Percentiles rank a stretch among this genome's conserved stretches.
Conservation (phyloP, 257 asterid species). For the Pogostemon cablin region DNA sequence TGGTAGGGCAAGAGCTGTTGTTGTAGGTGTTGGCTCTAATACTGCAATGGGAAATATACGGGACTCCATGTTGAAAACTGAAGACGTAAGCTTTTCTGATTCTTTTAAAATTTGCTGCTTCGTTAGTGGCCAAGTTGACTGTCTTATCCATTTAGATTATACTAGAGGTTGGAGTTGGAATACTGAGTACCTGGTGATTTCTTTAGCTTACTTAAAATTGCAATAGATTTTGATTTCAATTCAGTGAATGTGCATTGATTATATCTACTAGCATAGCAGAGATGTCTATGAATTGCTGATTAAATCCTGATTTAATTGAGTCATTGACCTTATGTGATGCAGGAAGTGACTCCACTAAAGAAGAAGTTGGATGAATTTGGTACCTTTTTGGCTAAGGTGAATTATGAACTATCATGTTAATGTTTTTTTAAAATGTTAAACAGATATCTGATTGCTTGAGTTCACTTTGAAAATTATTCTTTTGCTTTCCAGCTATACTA, state of each 20-base stretch:
- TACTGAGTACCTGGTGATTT: conserved; percentile 5
- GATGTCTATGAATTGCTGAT: conserved; percentile 28
- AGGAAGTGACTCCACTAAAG: conserved; percentile 97
- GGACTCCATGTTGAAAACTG: conserved; percentile 93
- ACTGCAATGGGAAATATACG: conserved; percentile 99
- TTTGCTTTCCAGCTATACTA: conserved; percentile 22
- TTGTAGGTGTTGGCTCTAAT: conserved; percentile 92
- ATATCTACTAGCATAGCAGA: conserved; percentile 22
- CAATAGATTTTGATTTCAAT: conserved; percentile 1
- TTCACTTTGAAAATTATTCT: conserved; percentile 28
- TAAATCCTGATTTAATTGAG: conserved; percentile 5
- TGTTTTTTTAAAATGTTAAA: conserved; percentile 25
- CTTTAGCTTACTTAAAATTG: conserved; percentile 19
- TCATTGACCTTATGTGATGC: conserved; percentile 43
- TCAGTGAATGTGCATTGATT: conserved; percentile 25
- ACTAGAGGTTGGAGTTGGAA: conserved; percentile 14
- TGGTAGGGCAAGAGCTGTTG: conserved; percentile 97
- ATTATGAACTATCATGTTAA: conserved; percentile 24
- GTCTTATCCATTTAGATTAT: conserved; percentile 6
- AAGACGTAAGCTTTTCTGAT: conserved; percentile 68
- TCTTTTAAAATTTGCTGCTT: conserved; percentile 30
- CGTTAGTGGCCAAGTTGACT: conserved; percentile 26
- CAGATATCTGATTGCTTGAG: conserved; percentile 18
- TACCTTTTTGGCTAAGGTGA: conserved; percentile 94
- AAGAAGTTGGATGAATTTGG: conserved; percentile 98